Conservation (phyloP, 352 stramenopile species). For the Pythium rhizo-oryzae region DNA sequence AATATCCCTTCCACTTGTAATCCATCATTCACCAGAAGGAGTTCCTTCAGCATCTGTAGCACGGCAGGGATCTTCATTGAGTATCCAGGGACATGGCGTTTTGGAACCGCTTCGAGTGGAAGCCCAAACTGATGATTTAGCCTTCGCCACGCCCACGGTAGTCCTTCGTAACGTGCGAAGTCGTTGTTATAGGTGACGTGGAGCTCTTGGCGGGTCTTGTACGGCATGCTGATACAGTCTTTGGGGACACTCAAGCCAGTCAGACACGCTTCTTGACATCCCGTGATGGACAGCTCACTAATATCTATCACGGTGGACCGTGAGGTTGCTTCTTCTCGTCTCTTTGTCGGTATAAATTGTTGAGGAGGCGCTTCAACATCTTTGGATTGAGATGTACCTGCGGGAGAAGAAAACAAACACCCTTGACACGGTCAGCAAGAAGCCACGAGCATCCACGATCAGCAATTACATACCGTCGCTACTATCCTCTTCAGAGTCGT, state of each 20-base stretch:
- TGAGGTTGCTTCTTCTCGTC: conserved; percentile 2
- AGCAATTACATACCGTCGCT: not conserved
- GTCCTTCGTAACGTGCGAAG: conserved; percentile 69
- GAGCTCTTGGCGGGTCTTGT: conserved; percentile 64
- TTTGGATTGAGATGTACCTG: too few relatives aligned
- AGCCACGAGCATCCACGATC: not conserved
- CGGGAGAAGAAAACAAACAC: too few relatives aligned
- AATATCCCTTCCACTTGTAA: conserved; percentile 69
- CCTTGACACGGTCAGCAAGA: not conserved
- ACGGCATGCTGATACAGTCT: conserved; percentile 64
- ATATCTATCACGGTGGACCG: conserved; percentile 13
- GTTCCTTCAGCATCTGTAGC: conserved; percentile 74
- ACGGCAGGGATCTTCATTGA: conserved; percentile 69
- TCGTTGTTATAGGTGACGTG: conserved; percentile 80
- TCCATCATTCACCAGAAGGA: conserved; percentile 53
- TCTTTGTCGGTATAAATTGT: not conserved
- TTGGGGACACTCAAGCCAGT: conserved; percentile 1
- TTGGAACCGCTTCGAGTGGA: conserved; percentile 59
- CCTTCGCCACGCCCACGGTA: conserved; percentile 60
- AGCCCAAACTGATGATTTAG: conserved; percentile 82
- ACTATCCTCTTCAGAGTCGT: not conserved
- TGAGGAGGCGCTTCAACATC: not conserved
- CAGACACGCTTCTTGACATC: not conserved
- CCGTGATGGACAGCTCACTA: conserved; percentile 16
- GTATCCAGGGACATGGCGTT: conserved; percentile 62